Conservation (phyloP, 805 yeast genomes). For the Candida sonorensis region DNA sequence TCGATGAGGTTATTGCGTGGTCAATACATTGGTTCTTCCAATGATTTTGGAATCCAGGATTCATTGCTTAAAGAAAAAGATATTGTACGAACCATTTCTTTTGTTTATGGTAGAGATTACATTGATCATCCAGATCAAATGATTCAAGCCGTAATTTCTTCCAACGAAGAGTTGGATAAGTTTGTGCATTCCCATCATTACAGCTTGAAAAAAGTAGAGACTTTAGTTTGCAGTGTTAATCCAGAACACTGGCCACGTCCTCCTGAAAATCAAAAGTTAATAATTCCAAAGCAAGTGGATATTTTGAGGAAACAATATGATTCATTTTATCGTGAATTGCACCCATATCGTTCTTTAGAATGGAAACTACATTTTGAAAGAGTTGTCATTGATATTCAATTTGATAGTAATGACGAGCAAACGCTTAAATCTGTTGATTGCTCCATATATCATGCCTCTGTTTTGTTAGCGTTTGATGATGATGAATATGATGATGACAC, state of each 20-base stretch:
- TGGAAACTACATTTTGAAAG: constrained; percentile 41
- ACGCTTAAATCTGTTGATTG: constrained; percentile 20
- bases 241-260: constrained; percentile 17
- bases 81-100: constrained; percentile 3
- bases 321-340: constrained; percentile 3
- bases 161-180: constrained; percentile 5
- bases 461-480: constrained; percentile 33
- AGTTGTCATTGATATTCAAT: constrained; percentile 27
- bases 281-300: constrained; percentile 9
- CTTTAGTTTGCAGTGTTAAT: constrained; percentile 9
- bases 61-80: constrained; percentile 7
- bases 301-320: constrained; percentile 6
- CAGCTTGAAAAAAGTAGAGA: constrained; percentile 1
- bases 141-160: constrained; percentile 10
- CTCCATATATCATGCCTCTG: constrained; percentile 38
- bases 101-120: constrained; percentile 12
- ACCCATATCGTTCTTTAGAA: constrained; percentile 21
- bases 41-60: constrained; percentile 2
- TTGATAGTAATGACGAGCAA: constrained; percentile 19
- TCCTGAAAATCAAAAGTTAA: constrained; percentile 15
- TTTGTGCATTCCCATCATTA: constrained; percentile 1
- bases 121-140: constrained; percentile 13
- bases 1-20: constrained; percentile 15
- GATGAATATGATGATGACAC: constrained; percentile 6
- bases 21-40: constrained; percentile 2